Base-by-base conservation (phyloP, 2,329 filamentous ascomycete species). In the Venturia oleaginea region DNA sequence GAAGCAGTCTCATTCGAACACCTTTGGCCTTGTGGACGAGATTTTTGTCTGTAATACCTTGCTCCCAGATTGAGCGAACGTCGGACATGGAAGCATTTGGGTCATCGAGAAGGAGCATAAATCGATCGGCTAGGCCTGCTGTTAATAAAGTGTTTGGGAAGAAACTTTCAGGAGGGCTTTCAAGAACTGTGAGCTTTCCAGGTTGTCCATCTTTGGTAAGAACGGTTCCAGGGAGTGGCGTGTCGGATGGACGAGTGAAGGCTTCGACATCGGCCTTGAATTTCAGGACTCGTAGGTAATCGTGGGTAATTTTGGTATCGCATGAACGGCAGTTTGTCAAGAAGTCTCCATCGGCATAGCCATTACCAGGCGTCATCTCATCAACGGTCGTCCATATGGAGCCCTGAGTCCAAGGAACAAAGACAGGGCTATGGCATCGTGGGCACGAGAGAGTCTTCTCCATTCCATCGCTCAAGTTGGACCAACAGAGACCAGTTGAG, bases 281-380 rank as follows among this genome's bases (percentile, higher is more conserved):
- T 68, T 86, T 88, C 54, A 74, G 78, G 1, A 86, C 80, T n/a
- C 82, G 80, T 1, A 92, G 78, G 2, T 78, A 75, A 59, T 88
- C 81, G 68, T 86, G 84, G 7, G 78, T 80, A 67, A 89, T 77
- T 0, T 67, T 67, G 1, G 75, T 73, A 0, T 70, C 67, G 70
- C 89, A 92, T 1, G 65, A 67, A 0, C 70, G 64, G 71, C 89
- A 92, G 0, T 42, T 51, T 22, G 73, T 69, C 0, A 68, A 66
- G 46, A 92, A 84, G 1, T 80, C 73, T 37, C 79, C 76, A 65
- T 89, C 86, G 6, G 84, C 85, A 68, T 83, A 89, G 5, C 87
- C 87, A 2, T 72, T 72, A 0, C 86, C 86, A 1, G 63, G 48
- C 0, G 68, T 65, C 2, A 76, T 71, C 4, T 76, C 75, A 46